Evolutionary conservation across 208 protist genomes (phyloP), one percentile per base, ranked within the genome.

Genomic region (Eutreptiella sp.): DNA sequence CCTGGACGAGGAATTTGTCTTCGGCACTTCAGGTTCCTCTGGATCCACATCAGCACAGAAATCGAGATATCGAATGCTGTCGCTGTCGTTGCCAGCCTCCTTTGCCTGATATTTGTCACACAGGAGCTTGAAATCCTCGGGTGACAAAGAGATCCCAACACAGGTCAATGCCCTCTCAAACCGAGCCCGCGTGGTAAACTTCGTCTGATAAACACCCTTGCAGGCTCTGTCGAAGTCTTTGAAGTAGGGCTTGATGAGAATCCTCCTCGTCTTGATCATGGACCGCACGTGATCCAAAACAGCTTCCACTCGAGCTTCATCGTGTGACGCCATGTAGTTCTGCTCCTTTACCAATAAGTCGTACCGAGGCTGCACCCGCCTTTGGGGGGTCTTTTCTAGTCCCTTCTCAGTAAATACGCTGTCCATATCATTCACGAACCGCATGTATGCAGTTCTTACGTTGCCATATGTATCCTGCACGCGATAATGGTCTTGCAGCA

Each of bases 1-100:
- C n/a, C n/a, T n/a, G n/a, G n/a, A n/a, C n/a, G n/a, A n/a, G n/a
- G n/a, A n/a, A n/a, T n/a, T n/a, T n/a, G n/a, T n/a, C n/a, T n/a
- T n/a, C n/a, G n/a, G n/a, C n/a, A n/a, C n/a, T n/a, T n/a, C n/a
- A n/a, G n/a, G n/a, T n/a, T 85, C 66, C 24, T 64, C 54, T 4
- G 75, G 63, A 28, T 90, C 84, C 0, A 92, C 81, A 61, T 92
- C 83, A 58, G 80, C 70, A 0, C 87, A 76, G 60, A 92, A 92
- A 48, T 81, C 68, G 45, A 84, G 81, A 62, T 92, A 92, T 53
- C 90, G 87, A 26, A 92, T 79, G 34, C 84, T 76, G 32, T 82
- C 79, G 55, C 74, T 80, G 14, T 72, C 70, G 19, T 63, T 65
- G 19, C 80, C 83, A 38, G 85, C 79, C 2, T 76, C 57, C 55